Percentiles rank a stretch among this genome's conserved stretches.
Conservation (phyloP, 768 basidiomycete species). For the Cyathus striatus region DNA sequence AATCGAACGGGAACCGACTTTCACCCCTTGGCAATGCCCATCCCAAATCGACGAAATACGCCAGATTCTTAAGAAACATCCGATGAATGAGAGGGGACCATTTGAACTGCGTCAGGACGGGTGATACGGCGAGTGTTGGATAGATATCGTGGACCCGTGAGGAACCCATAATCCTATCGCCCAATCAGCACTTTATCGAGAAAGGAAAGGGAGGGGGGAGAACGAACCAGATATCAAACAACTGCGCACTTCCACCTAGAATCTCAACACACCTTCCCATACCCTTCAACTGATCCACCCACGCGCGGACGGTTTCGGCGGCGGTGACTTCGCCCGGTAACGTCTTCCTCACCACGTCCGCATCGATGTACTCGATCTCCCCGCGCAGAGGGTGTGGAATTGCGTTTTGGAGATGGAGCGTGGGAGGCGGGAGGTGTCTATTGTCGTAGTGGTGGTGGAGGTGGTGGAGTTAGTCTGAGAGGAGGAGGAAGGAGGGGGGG, state of each 20-base stretch:
- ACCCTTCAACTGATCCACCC: slow-evolving; percentile 38
- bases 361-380: slow-evolving; percentile 19
- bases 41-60: no score
- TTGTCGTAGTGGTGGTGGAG: no score
- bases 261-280: slow-evolving; percentile 47
- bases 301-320: slow-evolving; percentile 23
- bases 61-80: slow-evolving; percentile 41
- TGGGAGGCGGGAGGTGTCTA: no score
- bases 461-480: slow-evolving; percentile 3
- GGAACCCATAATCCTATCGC: slow-evolving; percentile 46
- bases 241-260: slow-evolving; percentile 23
- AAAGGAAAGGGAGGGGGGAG: slow-evolving; percentile 2
- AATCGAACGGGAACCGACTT: slow-evolving; percentile 15
- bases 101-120: slow-evolving; percentile 44
- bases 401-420: slow-evolving; percentile 40
- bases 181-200: no score
- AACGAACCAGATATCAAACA: slow-evolving; percentile 53
- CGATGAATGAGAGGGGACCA: slow-evolving; percentile 59
- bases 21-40: not conserved
- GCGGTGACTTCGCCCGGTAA: not conserved
- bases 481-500: not conserved
- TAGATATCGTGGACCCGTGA: slow-evolving; percentile 37
- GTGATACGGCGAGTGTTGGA: slow-evolving; percentile 38
- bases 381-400: slow-evolving; percentile 45
- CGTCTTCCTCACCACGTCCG: slow-evolving; percentile 9